Evolutionary conservation across 2,329 filamentous ascomycete genomes (phyloP), one percentile per base, ranked within the genome.

Genomic region (Emmonsia crescens): DNA sequence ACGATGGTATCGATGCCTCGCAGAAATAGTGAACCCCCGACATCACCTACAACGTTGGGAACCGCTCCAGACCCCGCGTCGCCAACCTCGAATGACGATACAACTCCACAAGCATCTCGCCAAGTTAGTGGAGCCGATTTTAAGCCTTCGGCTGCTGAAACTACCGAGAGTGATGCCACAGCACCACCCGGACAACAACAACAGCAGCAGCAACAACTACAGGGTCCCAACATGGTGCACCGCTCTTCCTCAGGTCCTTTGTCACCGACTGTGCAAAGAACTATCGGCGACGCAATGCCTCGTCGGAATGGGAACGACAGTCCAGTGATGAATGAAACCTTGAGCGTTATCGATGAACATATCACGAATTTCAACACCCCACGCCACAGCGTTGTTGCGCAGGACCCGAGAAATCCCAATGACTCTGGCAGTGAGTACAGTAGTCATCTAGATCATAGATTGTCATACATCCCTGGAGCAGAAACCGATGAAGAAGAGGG

Each of bases 261-360:
- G 49, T 68, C 72, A 9, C 70, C 72, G 33, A 71, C 72, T 54
- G 74, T 78, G 29, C 77, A 79, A 63, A 73, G 76, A 60, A 75
- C 75, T 48, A 75, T 80, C 63, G 72, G 75, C 62, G 72, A 79
- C 63, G 73, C 76, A 54, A 71, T 83, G 57, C 75, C 78, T 63
- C 78, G 85, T 67, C 69, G 63, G 68, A 74, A 77, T 67, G 72
- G 79, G 21, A 78, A 85, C 67, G 83, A 86, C 60, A 89, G 85
- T 70, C 88, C 89, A 12, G 92, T 96, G 57, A 88, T 97, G 79
- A 91, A 92, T 72, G 92, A 97, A 73, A 96, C 93, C 0, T 78
- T 97, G 59, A 96, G 91, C 70, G 93, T 97, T 62, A 97, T 97
- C 69, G 88, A 97, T 73, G 93, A 97, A 75, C 93, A 96, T 72